Evolutionary conservation across 163 green algal genomes (phyloP).

Genomic region (Chloromonas sp.): DNA sequence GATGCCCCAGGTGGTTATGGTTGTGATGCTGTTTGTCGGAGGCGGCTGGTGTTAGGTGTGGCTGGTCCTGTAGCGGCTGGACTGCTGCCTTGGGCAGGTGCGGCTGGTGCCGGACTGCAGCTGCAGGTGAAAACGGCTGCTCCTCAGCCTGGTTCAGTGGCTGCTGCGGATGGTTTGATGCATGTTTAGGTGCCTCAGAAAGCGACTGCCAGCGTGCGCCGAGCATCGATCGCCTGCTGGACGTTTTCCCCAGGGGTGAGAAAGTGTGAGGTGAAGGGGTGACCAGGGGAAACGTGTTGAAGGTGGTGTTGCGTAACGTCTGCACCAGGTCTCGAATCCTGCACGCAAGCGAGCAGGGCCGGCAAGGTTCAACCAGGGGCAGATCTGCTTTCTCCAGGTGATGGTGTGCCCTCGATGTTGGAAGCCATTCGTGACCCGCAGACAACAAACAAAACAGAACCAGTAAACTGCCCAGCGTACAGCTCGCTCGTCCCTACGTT

Average conservation of each 20-base stretch:
- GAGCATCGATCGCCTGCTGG: too few relatives aligned
- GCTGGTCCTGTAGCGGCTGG: too few relatives aligned
- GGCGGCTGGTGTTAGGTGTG: too few relatives aligned
- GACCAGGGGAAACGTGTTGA: constrained; percentile 8
- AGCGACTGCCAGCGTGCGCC: too few relatives aligned
- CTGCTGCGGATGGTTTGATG: background rate
- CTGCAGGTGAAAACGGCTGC: too few relatives aligned
- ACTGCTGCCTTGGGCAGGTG: too few relatives aligned
- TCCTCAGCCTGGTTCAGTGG: background rate
- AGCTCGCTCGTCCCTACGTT: background rate
- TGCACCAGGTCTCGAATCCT: constrained; percentile 19
- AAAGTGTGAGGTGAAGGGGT: background rate
- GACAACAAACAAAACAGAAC: background rate
- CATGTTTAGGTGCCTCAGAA: background rate
- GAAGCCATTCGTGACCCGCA: background rate
- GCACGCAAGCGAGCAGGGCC: background rate
- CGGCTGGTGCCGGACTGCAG: too few relatives aligned
- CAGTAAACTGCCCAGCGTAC: background rate
- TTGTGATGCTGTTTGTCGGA: too few relatives aligned
- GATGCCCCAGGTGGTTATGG: too few relatives aligned
- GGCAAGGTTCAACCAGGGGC: background rate
- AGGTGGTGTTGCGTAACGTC: background rate
- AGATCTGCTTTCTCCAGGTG: background rate
- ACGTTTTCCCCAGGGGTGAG: too few relatives aligned
- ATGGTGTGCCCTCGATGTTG: background rate